Conservation (phyloP, 352 stramenopile species). For the Globisporangium ultimum region DNA sequence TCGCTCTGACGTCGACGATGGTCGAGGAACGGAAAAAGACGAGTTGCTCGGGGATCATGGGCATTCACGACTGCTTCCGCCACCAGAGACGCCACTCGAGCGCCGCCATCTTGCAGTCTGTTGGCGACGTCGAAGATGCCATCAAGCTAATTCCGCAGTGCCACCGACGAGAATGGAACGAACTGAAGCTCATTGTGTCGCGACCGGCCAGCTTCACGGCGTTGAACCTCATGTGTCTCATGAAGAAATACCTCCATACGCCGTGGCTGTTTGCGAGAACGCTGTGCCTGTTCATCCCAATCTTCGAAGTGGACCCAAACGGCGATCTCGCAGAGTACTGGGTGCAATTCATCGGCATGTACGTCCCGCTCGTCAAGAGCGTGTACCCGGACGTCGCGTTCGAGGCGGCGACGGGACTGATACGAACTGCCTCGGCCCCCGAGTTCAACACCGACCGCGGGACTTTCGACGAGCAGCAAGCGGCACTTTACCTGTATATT, state of each 20-base stretch:
- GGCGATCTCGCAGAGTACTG: conserved; percentile 23
- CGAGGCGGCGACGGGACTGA: conserved; percentile 25
- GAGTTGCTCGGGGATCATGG: neutral
- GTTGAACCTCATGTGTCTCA: conserved; percentile 30
- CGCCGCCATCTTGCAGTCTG: too few relatives aligned
- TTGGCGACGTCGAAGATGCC: neutral
- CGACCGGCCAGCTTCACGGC: conserved; percentile 22
- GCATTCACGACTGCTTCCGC: conserved; percentile 8
- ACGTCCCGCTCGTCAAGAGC: conserved; percentile 22
- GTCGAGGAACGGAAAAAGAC: neutral
- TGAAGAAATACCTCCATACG: conserved; percentile 27
- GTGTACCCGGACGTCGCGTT: conserved; percentile 27
- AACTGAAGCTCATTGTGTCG: conserved; percentile 22
- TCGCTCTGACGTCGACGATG: conserved; percentile 19
- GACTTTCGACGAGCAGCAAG: conserved; percentile 18
- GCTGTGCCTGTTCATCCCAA: conserved; percentile 28
- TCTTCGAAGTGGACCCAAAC: conserved; percentile 22
- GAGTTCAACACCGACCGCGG: conserved; percentile 10
- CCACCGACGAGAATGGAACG: conserved; percentile 14
- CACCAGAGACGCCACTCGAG: neutral
- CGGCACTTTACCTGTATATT: conserved; percentile 28
- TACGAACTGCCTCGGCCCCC: conserved; percentile 30
- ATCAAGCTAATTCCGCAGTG: conserved; percentile 1
- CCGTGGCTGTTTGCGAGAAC: conserved; percentile 26
- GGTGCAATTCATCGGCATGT: conserved; percentile 28